phyloP scores from a whole-genome alignment of 768 basidiomycete species.

The Calocybe indica region DNA sequence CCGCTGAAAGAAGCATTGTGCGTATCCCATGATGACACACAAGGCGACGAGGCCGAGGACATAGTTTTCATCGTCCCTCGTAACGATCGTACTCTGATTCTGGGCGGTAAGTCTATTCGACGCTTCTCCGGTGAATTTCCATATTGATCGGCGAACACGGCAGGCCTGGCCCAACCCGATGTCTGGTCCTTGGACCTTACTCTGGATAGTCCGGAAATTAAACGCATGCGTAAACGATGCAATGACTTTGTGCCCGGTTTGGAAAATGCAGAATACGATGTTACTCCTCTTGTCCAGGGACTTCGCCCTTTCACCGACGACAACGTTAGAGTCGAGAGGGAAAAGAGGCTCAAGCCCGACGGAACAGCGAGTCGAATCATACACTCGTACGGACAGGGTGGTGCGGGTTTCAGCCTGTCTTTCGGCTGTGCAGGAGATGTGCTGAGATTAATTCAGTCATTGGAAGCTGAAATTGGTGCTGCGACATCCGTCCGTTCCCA shows the following conservation, averaged over 20 bases:
- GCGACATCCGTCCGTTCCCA: not conserved
- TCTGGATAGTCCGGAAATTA: slow-evolving; percentile 20
- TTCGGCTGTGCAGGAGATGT: slow-evolving; percentile 3
- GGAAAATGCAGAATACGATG: slow-evolving; percentile 18
- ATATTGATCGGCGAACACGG: too few relatives aligned
- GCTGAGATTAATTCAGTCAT: not conserved
- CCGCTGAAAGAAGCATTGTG: slow-evolving; percentile 24
- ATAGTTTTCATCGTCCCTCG: slow-evolving; percentile 30
- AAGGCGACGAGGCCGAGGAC: slow-evolving; percentile 20
- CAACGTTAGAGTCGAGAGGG: slow-evolving; percentile 23
- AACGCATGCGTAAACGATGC: slow-evolving; percentile 23
- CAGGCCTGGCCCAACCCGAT: slow-evolving; percentile 19
- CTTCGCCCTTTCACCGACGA: slow-evolving; percentile 19
- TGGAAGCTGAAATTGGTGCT: not conserved
- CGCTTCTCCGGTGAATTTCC: too few relatives aligned
- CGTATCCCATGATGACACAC: slow-evolving; percentile 24
- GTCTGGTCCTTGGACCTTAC: slow-evolving; percentile 18
- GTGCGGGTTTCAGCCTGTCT: slow-evolving; percentile 4
- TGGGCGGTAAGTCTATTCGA: slow-evolving; percentile 16
- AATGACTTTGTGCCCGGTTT: slow-evolving; percentile 20
- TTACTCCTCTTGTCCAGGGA: slow-evolving; percentile 20
- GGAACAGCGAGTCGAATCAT: slow-evolving; percentile 4
- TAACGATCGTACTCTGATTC: slow-evolving; percentile 28
- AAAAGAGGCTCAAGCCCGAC: slow-evolving; percentile 15
- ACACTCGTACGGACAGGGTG: slow-evolving; percentile 21